Conservation (phyloP, 2,329 filamentous ascomycete species). For the Cladosporium sphaerospermum region DNA sequence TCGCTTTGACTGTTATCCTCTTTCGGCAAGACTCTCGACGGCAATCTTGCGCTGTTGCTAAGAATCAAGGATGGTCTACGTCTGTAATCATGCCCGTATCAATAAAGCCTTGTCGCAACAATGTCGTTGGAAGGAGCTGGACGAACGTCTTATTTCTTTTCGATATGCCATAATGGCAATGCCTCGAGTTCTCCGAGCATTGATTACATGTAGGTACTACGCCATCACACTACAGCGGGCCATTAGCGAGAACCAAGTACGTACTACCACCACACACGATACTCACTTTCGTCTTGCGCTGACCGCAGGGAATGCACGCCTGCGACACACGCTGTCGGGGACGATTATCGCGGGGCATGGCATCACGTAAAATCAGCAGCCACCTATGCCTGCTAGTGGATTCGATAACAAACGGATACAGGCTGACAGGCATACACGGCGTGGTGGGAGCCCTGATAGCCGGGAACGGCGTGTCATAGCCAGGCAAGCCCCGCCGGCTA, state of each 20-base stretch:
- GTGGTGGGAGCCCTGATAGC: not conserved
- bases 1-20: too few relatives aligned
- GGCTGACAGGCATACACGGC: not conserved
- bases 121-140: not conserved
- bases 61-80: not conserved
- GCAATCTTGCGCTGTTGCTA: not conserved
- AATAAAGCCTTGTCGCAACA: not conserved
- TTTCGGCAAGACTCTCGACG: too few relatives aligned
- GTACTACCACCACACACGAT: too few relatives aligned
- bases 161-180: constrained; percentile 6
- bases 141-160: constrained; percentile 5
- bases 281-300: constrained; percentile 6
- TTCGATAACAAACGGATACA: not conserved
- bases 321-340: constrained; percentile 7
- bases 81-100: not conserved
- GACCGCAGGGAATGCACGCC: constrained; percentile 8
- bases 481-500: not conserved
- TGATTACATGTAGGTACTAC: constrained; percentile 1
- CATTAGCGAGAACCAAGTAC: too few relatives aligned
- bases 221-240: constrained; percentile 2
- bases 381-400: not conserved
- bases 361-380: not conserved
- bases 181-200: not conserved
- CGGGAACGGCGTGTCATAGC: not conserved
- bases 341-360: constrained; percentile 3